These are phyloP conservation scores for Poronia punctata DNA, from an alignment of 495 filamentous ascomycete genomes.

Conservation along the genomic window DNA sequence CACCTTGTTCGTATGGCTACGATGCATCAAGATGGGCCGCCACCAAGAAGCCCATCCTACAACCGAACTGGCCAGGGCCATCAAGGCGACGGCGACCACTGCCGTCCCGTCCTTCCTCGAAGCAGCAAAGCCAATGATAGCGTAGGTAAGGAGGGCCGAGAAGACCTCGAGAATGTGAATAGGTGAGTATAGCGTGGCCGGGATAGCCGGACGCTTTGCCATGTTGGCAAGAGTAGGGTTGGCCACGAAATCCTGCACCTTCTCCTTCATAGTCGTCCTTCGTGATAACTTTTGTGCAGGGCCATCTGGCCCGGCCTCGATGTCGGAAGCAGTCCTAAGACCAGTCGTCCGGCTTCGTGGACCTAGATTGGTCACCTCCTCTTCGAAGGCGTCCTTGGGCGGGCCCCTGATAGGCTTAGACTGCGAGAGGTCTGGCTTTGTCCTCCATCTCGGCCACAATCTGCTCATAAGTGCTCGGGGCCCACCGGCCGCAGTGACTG, in stretches of 20 bases:
- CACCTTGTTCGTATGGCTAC: conserved; percentile 42
- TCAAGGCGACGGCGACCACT: conserved; percentile 38
- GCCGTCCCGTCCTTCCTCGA: conserved; percentile 47
- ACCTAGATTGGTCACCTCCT: not conserved
- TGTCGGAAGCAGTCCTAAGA: conserved; percentile 8
- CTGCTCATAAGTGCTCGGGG: not conserved
- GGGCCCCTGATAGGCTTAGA: conserved; percentile 1
- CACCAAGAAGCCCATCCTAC: conserved; percentile 50
- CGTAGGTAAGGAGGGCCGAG: conserved; percentile 44
- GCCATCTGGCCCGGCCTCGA: conserved; percentile 10
- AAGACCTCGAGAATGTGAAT: conserved; percentile 45
- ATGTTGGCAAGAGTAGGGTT: conserved; percentile 28
- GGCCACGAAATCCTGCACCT: conserved; percentile 28
- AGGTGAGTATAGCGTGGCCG: conserved; percentile 38
- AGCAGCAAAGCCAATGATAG: conserved; percentile 29
- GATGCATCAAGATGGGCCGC: conserved; percentile 44
- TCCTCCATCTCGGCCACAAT: conserved; percentile 1
- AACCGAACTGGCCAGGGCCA: conserved; percentile 42
- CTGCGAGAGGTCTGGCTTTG: not conserved
- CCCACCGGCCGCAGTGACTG: not conserved
- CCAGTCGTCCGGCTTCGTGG: conserved; percentile 4
- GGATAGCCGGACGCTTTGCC: conserved; percentile 36
- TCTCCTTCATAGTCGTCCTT: conserved; percentile 27
- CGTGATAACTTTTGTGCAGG: conserved; percentile 18
- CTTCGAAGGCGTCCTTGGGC: conserved; percentile 4